phyloP scores from a whole-genome alignment of 2,329 filamentous ascomycete species.

The Cylindrodendrum hubeiense region DNA sequence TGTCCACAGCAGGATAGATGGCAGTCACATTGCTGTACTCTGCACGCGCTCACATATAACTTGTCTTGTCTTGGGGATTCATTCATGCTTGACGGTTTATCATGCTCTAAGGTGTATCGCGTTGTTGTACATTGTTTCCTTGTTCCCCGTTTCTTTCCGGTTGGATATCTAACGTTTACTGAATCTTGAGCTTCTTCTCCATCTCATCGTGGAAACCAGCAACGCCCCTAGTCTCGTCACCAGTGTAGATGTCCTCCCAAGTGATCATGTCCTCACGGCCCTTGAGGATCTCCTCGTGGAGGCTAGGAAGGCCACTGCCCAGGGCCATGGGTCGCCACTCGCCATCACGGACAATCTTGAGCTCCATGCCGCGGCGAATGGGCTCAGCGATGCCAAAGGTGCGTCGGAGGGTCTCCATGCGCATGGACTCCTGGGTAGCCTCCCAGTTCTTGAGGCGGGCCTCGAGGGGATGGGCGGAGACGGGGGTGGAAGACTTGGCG shows the following conservation, averaged over 20 bases:
- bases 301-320: conserved; percentile 68
- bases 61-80: neutral
- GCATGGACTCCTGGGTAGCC: conserved; percentile 85
- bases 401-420: conserved; percentile 89
- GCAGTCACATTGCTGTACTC: conserved; percentile 28
- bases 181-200: conserved; percentile 89
- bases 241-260: conserved; percentile 95
- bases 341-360: conserved; percentile 85
- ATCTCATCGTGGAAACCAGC: conserved; percentile 91
- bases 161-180: conserved; percentile 34
- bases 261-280: conserved; percentile 82
- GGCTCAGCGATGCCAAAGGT: conserved; percentile 95
- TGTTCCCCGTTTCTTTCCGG: conserved; percentile 5
- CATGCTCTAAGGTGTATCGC: conserved; percentile 35
- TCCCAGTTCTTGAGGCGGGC: conserved; percentile 91
- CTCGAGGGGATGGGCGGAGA: conserved; percentile 86
- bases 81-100: conserved; percentile 8
- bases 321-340: conserved; percentile 84
- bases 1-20: conserved; percentile 44
- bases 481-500: conserved; percentile 60
- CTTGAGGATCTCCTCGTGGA: conserved; percentile 91
- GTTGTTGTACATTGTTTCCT: conserved; percentile 32
- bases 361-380: conserved; percentile 92
- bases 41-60: neutral
- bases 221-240: conserved; percentile 78